A percentile compares a stretch with the other conserved stretches of the same genome.
phyloP scores from a whole-genome alignment of 345 rosid genomes.

The Eucalyptus shirleyi region DNA sequence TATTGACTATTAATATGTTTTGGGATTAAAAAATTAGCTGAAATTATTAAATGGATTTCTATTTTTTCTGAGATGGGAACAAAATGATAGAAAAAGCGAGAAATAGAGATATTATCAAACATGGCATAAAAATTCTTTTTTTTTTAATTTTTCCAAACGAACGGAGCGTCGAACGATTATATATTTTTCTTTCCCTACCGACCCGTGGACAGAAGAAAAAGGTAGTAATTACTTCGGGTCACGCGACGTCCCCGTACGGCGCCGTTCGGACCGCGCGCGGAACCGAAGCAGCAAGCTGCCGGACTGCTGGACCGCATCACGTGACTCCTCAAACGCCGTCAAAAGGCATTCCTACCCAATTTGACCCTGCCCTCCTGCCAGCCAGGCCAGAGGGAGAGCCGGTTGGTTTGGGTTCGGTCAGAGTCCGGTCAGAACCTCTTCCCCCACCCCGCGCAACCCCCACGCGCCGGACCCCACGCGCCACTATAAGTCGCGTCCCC shows the following conservation, averaged over 20 bases:
- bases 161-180: no score
- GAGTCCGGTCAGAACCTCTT: neutral
- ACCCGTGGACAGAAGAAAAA: no score
- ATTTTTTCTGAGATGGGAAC: no score
- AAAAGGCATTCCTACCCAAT: neutral
- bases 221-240: neutral
- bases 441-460: neutral
- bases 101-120: no score
- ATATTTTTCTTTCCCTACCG: no score
- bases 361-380: neutral
- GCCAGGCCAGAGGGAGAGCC: neutral
- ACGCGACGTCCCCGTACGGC: neutral
- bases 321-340: neutral
- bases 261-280: neutral
- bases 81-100: no score
- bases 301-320: neutral
- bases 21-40: fast-evolving
- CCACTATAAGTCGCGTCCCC: neutral
- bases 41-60: fast-evolving
- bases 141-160: no score
- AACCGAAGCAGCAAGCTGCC: neutral
- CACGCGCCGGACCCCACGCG: conserved; percentile 1
- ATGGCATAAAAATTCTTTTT: no score
- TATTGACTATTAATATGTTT: no score
- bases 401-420: neutral